Evolutionary conservation across 2,329 filamentous ascomycete genomes (phyloP).

Genomic region (Phialocephala sp.): DNA sequence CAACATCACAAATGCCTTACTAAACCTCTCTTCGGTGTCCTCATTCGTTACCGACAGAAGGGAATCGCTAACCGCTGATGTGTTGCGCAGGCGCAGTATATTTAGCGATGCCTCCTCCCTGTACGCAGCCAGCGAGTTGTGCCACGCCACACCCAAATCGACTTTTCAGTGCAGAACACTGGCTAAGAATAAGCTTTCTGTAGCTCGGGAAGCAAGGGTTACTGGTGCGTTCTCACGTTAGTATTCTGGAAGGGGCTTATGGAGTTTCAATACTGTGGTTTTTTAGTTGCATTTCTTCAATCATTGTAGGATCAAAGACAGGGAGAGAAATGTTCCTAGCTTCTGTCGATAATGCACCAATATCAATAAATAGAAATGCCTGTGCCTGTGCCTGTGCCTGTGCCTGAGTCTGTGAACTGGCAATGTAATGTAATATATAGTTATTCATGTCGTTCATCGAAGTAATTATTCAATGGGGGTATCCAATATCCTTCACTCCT

Average conservation of each 20-base stretch:
- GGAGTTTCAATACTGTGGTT: not conserved
- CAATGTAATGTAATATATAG: conserved; percentile 3
- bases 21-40: not conserved
- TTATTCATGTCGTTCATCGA: conserved; percentile 1
- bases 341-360: not conserved
- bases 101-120: too few species aligned
- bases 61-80: not conserved
- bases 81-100: too few species aligned
- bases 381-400: not conserved
- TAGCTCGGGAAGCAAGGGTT: not conserved
- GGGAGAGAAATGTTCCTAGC: not conserved
- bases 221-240: too few species aligned
- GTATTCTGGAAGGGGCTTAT: not conserved
- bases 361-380: not conserved
- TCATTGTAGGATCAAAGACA: not conserved
- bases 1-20: conserved; percentile 10
- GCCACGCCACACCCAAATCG: not conserved
- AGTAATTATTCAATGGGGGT: conserved; percentile 9
- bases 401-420: not conserved
- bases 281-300: not conserved
- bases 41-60: not conserved
- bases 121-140: too few species aligned
- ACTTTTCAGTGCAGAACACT: not conserved
- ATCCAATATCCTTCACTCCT: not conserved
- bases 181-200: conserved; percentile 10